Evolutionary conservation across 2,329 filamentous ascomycete species (phyloP).

Genomic region (Dichotomopilus funicola): DNA sequence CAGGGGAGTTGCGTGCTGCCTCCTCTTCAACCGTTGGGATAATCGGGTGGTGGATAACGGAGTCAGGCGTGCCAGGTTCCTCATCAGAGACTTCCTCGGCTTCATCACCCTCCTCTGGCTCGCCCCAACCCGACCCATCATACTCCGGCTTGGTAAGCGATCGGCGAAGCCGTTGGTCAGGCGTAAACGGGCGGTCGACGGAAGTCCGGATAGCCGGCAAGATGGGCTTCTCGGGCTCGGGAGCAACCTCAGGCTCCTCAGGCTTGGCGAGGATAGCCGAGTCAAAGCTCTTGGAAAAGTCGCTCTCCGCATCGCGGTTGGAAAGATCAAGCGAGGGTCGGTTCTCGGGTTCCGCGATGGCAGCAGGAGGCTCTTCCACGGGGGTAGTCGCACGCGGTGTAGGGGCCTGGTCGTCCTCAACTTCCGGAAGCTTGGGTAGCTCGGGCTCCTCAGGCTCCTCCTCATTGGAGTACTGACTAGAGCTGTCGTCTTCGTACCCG

Average conservation of each 20-base stretch:
- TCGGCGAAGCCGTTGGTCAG: slow-evolving; percentile 35
- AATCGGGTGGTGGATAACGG: slow-evolving; percentile 76
- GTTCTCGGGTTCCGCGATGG: not conserved
- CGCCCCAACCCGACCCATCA: slow-evolving; percentile 56
- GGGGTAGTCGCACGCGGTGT: slow-evolving; percentile 46
- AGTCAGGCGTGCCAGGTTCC: slow-evolving; percentile 73
- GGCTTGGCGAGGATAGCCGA: slow-evolving; percentile 42
- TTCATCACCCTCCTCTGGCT: slow-evolving; percentile 27
- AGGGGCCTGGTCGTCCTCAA: slow-evolving; percentile 16
- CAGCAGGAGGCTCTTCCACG: slow-evolving; percentile 21
- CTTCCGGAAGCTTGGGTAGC: slow-evolving; percentile 22
- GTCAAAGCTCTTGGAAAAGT: slow-evolving; percentile 39
- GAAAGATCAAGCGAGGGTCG: slow-evolving; percentile 8
- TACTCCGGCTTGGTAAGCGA: slow-evolving; percentile 54
- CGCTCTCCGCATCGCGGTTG: slow-evolving; percentile 19
- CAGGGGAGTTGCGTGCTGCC: slow-evolving; percentile 47
- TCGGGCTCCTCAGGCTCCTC: slow-evolving; percentile 12
- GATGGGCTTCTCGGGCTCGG: slow-evolving; percentile 31
- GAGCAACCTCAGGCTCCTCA: slow-evolving; percentile 31
- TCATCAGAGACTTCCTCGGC: slow-evolving; percentile 47
- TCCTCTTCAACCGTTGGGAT: slow-evolving; percentile 37
- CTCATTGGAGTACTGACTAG: slow-evolving; percentile 49
- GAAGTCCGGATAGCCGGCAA: slow-evolving; percentile 33
- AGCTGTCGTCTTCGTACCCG: slow-evolving; percentile 37
- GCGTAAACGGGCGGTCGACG: slow-evolving; percentile 42